Evolutionary conservation across 176 grass and related monocot species (phyloP).

Genomic region (Thinopyrum elongatum): DNA sequence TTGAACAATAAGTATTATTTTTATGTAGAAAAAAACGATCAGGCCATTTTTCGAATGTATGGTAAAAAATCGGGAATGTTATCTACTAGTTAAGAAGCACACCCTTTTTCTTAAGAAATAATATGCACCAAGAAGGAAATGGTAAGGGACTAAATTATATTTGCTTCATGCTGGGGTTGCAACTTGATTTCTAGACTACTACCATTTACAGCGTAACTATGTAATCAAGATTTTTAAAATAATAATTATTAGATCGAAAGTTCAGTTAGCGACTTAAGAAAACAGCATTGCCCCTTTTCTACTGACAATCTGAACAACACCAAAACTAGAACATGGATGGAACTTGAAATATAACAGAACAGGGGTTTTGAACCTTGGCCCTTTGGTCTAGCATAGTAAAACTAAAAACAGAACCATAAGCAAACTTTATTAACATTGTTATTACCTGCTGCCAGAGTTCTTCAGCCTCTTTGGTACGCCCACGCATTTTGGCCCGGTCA

Average conservation of each 20-base stretch:
- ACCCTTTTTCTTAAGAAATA: neutral
- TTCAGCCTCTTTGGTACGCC: conserved; percentile 81
- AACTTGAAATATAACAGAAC: neutral
- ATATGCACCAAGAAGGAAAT: neutral
- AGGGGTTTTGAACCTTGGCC: neutral
- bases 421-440: neutral
- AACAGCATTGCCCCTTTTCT: neutral
- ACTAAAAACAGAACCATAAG: neutral
- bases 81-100: neutral
- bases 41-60: neutral
- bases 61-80: neutral
- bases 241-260: neutral
- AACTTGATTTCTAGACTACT: neutral
- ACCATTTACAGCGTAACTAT: neutral
- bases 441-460: conserved; percentile 84
- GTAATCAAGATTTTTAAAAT: neutral
- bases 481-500: conserved; percentile 86
- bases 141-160: neutral
- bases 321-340: neutral
- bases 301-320: neutral
- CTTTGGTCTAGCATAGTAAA: neutral
- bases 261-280: neutral
- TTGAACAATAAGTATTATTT: neutral
- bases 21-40: neutral
- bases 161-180: neutral